Percentiles rank a stretch among this genome's conserved stretches.
These are phyloP conservation scores for Isoetes engelmannii DNA, from an alignment of 83 land plant genomes.

Conservation along the genomic window DNA sequence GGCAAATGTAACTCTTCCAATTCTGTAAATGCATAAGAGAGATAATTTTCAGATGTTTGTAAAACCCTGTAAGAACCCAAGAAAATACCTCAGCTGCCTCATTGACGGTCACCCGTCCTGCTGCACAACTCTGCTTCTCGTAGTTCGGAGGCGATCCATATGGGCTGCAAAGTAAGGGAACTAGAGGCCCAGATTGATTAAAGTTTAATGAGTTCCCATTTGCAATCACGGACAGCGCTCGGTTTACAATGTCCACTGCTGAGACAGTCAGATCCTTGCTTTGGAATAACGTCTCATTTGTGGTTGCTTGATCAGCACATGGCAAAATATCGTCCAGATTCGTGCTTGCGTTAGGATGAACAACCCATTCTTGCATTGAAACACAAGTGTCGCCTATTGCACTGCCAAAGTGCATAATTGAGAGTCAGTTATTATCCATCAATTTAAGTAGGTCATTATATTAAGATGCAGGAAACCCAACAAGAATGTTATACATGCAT, in stretches of 20 bases:
- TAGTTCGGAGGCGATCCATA: slow-evolving; percentile 38
- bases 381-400: slow-evolving; percentile 68
- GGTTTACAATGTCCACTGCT: slow-evolving; percentile 50
- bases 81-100: slow-evolving; percentile 58
- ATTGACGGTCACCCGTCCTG: slow-evolving; percentile 42
- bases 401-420: slow-evolving; percentile 34
- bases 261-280: slow-evolving; percentile 50
- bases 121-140: slow-evolving; percentile 36
- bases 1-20: slow-evolving; percentile 53
- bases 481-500: no score
- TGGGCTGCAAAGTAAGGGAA: slow-evolving; percentile 68
- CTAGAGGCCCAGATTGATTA: slow-evolving; percentile 67
- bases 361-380: slow-evolving; percentile 92
- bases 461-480: neutral
- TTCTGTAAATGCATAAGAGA: slow-evolving; percentile 31
- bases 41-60: neutral
- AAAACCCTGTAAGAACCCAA: neutral
- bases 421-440: neutral
- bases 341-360: slow-evolving; percentile 64
- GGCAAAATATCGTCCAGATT: slow-evolving; percentile 82
- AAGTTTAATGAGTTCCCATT: slow-evolving; percentile 40
- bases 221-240: slow-evolving; percentile 38
- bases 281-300: slow-evolving; percentile 50
- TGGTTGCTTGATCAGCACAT: slow-evolving; percentile 67
- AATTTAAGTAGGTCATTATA: neutral